Conservation (phyloP, 371 early-diverging fungal species). For the Ordospora colligata region DNA sequence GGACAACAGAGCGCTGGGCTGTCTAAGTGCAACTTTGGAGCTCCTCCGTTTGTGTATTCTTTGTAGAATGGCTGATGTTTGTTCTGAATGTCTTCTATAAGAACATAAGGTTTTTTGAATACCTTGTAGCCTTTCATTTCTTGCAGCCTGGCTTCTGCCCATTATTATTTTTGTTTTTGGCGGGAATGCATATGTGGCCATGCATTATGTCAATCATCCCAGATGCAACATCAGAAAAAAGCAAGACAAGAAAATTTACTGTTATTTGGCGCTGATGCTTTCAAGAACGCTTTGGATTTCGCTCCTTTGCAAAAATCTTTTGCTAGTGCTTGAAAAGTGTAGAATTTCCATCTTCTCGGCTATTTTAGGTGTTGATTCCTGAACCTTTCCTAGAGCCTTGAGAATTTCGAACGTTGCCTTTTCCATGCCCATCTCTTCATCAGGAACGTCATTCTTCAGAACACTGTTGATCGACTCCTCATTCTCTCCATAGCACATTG, state of each 20-base stretch:
- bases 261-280: not conserved
- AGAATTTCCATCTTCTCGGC: constrained; percentile 40
- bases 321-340: constrained; percentile 15
- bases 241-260: constrained; percentile 10
- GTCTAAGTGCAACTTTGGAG: constrained; percentile 21
- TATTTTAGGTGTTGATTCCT: constrained; percentile 20
- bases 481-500: constrained; percentile 78
- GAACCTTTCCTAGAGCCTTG: constrained; percentile 17
- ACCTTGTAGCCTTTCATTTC: constrained; percentile 53
- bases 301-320: constrained; percentile 10
- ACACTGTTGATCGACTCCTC: constrained; percentile 49
- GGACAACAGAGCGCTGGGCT: constrained; percentile 39
- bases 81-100: constrained; percentile 56
- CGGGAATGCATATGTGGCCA: not conserved
- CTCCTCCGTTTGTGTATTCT: constrained; percentile 52
- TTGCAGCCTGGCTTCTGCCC: not conserved
- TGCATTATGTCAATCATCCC: not conserved
- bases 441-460: constrained; percentile 37
- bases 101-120: constrained; percentile 59
- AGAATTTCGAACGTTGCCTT: constrained; percentile 26
- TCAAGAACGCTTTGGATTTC: constrained; percentile 17
- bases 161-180: constrained; percentile 28
- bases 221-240: not conserved
- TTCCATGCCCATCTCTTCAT: constrained; percentile 32
- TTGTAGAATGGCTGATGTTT: constrained; percentile 55